Conservation (phyloP, 768 basidiomycete species). For the Lactarius tabidus region DNA sequence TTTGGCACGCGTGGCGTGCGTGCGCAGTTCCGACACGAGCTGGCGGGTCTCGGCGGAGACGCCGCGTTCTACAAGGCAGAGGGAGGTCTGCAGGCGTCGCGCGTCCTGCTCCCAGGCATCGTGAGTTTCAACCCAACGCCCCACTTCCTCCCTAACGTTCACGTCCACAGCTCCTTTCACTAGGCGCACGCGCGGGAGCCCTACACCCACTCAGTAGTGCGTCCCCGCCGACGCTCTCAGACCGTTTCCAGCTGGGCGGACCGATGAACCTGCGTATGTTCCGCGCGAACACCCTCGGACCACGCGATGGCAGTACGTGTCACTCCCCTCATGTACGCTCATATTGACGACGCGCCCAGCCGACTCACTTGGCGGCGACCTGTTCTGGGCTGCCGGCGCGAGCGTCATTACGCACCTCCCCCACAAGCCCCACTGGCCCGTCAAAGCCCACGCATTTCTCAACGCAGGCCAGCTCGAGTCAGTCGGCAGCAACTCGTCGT, state of each 20-base stretch:
- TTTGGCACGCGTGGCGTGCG: conserved; percentile 59
- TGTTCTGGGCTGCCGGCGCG: conserved; percentile 73
- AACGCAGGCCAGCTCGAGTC: conserved; percentile 76
- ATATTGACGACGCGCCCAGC: conserved; percentile 37
- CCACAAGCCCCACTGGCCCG: conserved; percentile 71
- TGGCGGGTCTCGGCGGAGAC: conserved; percentile 81
- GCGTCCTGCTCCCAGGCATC: conserved; percentile 52
- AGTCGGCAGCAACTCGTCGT: conserved; percentile 33
- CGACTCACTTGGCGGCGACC: conserved; percentile 82
- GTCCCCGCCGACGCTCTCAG: conserved; percentile 58
- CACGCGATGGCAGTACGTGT: conserved; percentile 62
- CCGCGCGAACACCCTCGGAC: conserved; percentile 70
- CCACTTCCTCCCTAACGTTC: not conserved
- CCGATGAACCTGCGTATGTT: conserved; percentile 82
- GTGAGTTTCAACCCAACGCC: conserved; percentile 39
- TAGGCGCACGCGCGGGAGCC: conserved; percentile 68
- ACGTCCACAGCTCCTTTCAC: conserved; percentile 59
- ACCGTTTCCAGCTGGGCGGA: conserved; percentile 92
- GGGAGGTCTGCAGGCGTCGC: conserved; percentile 58
- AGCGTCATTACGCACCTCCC: conserved; percentile 76
- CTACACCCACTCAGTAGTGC: conserved; percentile 52
- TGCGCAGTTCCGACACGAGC: conserved; percentile 58
- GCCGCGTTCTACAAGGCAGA: conserved; percentile 73
- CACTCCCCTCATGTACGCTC: not conserved
- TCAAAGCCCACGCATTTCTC: conserved; percentile 75